phyloP scores from a whole-genome alignment of 192 early-diverging fungal genomes.

The Endogone sp. region DNA sequence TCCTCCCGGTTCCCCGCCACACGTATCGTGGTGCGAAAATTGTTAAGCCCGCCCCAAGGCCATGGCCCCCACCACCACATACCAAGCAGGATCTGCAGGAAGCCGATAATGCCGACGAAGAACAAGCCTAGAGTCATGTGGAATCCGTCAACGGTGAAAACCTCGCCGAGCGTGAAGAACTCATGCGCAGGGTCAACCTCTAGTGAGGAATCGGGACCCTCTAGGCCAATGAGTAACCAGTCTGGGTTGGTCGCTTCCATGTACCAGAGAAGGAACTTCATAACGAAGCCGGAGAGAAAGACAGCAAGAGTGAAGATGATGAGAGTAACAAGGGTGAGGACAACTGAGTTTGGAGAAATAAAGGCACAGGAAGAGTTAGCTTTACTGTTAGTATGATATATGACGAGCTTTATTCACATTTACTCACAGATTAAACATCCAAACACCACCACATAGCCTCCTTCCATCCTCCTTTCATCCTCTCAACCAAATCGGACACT shows the following conservation, averaged over 20 bases:
- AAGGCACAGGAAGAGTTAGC: slow-evolving; percentile 9
- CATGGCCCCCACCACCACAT: slow-evolving; percentile 32
- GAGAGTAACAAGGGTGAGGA: slow-evolving; percentile 19
- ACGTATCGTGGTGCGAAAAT: slow-evolving; percentile 24
- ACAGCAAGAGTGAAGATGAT: slow-evolving; percentile 20
- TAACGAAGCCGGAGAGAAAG: slow-evolving; percentile 20
- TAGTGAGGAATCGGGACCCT: slow-evolving; percentile 9
- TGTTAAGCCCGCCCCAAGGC: slow-evolving; percentile 24
- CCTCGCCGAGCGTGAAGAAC: slow-evolving; percentile 27
- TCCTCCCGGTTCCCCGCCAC: slow-evolving; percentile 24
- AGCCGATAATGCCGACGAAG: slow-evolving; percentile 40
- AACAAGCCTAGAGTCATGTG: slow-evolving; percentile 34
- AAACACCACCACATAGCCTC: background rate
- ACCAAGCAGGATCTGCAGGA: slow-evolving; percentile 34
- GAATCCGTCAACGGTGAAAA: slow-evolving; percentile 35
- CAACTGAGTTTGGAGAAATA: slow-evolving; percentile 22
- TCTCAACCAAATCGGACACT: slow-evolving; percentile 9
- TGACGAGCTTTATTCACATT: slow-evolving; percentile 13
- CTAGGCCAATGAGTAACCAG: slow-evolving; percentile 6
- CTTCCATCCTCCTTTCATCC: background rate
- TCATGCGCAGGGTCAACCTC: slow-evolving; percentile 3
- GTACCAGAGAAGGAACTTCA: slow-evolving; percentile 17
- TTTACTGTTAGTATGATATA: slow-evolving; percentile 24
- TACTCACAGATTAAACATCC: background rate
- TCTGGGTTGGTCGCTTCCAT: background rate